Percentiles rank a stretch among this genome's conserved stretches.
Conservation (phyloP, 2,329 filamentous ascomycete species). For the Venturia aucupariae region DNA sequence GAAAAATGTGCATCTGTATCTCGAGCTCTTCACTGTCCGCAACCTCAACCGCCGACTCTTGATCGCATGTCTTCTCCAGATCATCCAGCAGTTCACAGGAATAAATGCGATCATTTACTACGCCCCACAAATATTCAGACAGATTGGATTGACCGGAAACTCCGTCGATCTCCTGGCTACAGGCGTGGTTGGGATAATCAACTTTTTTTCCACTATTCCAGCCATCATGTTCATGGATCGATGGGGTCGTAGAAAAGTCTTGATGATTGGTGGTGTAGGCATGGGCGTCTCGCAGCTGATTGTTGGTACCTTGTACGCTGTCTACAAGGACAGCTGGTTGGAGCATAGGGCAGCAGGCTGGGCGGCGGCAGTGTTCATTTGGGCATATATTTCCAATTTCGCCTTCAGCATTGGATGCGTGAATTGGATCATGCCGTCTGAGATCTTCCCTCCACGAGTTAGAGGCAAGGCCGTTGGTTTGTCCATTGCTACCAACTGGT, state of each 20-base stretch:
- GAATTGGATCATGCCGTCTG: constrained; percentile 23
- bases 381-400: constrained; percentile 25
- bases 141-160: constrained; percentile 2
- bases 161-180: constrained; percentile 12
- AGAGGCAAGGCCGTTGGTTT: constrained; percentile 30
- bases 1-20: constrained; percentile 8
- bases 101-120: constrained; percentile 2
- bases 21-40: constrained; percentile 5
- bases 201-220: constrained; percentile 14
- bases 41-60: constrained; percentile 8
- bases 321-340: constrained; percentile 17
- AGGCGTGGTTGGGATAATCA: constrained; percentile 14
- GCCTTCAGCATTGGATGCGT: constrained; percentile 25
- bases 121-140: not conserved
- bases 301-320: constrained; percentile 12
- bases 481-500: constrained; percentile 29
- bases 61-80: constrained; percentile 14
- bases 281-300: constrained; percentile 13
- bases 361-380: constrained; percentile 25
- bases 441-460: constrained; percentile 29
- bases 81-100: constrained; percentile 13
- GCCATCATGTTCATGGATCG: constrained; percentile 13
- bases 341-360: constrained; percentile 21
- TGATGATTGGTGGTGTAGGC: constrained; percentile 12
- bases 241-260: constrained; percentile 12